Percentiles rank a stretch among this genome's conserved stretches.
Conservation (phyloP, 176 grass and related monocot species). For the Bolboschoenus planiculmis region DNA sequence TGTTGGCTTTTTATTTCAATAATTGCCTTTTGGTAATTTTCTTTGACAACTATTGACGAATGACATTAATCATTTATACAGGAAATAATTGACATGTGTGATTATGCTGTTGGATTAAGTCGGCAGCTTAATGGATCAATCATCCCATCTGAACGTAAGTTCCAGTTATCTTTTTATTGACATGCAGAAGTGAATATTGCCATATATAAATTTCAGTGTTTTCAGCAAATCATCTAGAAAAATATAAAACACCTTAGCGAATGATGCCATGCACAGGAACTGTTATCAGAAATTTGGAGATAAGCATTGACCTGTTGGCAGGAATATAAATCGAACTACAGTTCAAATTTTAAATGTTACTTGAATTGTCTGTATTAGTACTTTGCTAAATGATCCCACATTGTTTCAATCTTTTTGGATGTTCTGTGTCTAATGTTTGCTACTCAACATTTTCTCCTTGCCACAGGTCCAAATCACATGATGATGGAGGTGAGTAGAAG, state of each 20-base stretch:
- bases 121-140: slow-evolving; percentile 95
- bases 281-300: background rate
- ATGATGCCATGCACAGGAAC: background rate
- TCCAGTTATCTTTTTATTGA: background rate
- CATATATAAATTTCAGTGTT: background rate
- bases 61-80: slow-evolving; percentile 27
- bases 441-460: slow-evolving; percentile 6
- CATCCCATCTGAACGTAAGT: slow-evolving; percentile 95
- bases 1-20: background rate
- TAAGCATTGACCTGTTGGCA: background rate
- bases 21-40: background rate
- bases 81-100: slow-evolving; percentile 99
- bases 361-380: background rate
- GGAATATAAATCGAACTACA: background rate
- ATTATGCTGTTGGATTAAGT: slow-evolving; percentile 98
- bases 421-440: slow-evolving; percentile 8
- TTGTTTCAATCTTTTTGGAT: background rate
- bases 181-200: background rate
- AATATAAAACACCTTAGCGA: background rate
- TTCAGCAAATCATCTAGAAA: background rate
- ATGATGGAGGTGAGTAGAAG: slow-evolving; percentile 81
- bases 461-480: slow-evolving; percentile 94
- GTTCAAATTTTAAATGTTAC: background rate
- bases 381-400: background rate
- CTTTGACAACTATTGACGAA: background rate